phyloP scores from a whole-genome alignment of 306 rosid species.

The Vigna unguiculata region DNA sequence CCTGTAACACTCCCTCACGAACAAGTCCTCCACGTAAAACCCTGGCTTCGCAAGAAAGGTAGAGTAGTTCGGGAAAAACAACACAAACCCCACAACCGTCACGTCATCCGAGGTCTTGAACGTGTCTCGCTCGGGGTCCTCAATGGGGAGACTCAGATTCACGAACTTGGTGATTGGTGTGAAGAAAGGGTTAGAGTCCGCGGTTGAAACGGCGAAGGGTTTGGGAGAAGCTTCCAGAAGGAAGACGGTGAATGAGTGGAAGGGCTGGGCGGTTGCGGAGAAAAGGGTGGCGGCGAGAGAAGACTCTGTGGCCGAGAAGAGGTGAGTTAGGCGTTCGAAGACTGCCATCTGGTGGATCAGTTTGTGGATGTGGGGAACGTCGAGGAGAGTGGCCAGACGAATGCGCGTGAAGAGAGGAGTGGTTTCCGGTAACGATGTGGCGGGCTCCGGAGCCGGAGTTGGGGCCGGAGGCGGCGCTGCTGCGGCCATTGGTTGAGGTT shows the following conservation, averaged over 20 bases:
- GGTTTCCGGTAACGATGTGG: conserved; percentile 40
- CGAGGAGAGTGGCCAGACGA: conserved; percentile 69
- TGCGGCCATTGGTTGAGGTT: conserved; percentile 61
- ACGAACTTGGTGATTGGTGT: conserved; percentile 39
- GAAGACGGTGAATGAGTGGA: conserved; percentile 81
- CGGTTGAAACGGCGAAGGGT: conserved; percentile 48
- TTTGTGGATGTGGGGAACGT: conserved; percentile 86
- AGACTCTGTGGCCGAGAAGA: conserved; percentile 70
- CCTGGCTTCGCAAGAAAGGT: conserved; percentile 73
- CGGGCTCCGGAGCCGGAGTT: conserved; percentile 53
- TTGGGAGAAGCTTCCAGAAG: conserved; percentile 70
- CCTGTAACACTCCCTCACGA: conserved; percentile 80
- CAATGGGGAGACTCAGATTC: conserved; percentile 63
- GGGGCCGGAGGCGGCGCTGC: conserved; percentile 87
- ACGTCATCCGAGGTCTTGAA: conserved; percentile 48
- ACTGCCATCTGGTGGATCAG: conserved; percentile 84
- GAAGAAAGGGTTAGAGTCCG: conserved; percentile 43
- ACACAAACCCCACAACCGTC: conserved; percentile 68
- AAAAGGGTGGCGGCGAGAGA: conserved; percentile 76
- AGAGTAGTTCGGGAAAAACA: conserved; percentile 83
- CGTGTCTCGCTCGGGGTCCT: conserved; percentile 61
- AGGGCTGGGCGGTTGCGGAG: conserved; percentile 55
- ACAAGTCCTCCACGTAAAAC: conserved; percentile 80
- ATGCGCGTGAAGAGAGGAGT: conserved; percentile 69
- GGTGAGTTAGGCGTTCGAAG: conserved; percentile 78